Conservation (phyloP, 768 basidiomycete species). For the Auriscalpium microsporum region DNA sequence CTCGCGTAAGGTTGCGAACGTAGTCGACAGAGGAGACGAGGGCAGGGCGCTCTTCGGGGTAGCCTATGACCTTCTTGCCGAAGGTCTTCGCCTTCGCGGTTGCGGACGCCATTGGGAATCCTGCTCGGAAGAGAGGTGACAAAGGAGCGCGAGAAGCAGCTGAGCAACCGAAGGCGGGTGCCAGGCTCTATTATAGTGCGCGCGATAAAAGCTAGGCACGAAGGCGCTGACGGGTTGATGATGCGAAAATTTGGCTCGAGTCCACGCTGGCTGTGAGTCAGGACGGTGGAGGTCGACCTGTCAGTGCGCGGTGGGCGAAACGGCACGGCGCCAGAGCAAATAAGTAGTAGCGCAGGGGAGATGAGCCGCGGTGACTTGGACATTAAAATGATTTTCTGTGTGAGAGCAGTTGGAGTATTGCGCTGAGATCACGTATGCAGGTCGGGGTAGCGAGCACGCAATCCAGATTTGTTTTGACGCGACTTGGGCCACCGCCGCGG, state of each 20-base stretch:
- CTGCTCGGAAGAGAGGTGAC: not conserved
- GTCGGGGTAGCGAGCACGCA: constrained; percentile 7
- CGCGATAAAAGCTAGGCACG: not conserved
- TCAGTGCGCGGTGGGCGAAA: no score
- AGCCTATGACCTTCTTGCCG: constrained; percentile 49
- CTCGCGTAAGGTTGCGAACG: constrained; percentile 28
- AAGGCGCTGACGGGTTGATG: not conserved
- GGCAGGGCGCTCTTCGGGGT: constrained; percentile 53
- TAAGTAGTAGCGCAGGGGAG: no score
- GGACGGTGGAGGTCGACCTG: no score
- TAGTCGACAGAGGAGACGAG: constrained; percentile 54
- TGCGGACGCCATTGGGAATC: constrained; percentile 24
- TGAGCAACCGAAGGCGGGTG: not conserved
- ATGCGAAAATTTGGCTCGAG: not conserved
- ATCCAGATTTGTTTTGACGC: constrained; percentile 14
- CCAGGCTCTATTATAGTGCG: not conserved
- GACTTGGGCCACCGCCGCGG: constrained; percentile 6
- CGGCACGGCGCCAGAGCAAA: no score
- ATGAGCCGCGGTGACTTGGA: no score
- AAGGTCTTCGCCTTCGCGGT: constrained; percentile 32
- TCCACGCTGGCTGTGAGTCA: not conserved
- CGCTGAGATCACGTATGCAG: not conserved
- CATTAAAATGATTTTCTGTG: no score
- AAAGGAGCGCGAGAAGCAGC: not conserved
- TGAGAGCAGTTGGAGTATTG: not conserved